Evolutionary conservation across 1,139 yeast genomes (phyloP).

Genomic region (Saccharomyces hybrid): DNA sequence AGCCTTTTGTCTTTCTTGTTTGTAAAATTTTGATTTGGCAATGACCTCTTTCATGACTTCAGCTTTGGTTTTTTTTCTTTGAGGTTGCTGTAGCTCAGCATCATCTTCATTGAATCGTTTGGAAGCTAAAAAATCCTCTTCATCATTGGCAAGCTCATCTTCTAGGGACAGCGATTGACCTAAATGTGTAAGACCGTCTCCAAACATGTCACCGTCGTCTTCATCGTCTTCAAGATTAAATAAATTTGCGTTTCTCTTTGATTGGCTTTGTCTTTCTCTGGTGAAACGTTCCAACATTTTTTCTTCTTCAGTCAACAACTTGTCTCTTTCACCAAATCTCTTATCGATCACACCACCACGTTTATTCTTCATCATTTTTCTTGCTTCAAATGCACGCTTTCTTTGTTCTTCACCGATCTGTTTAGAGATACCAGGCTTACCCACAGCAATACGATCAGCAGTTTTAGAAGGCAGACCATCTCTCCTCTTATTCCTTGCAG

Average conservation of each 20-base stretch:
- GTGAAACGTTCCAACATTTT: conserved; percentile 94
- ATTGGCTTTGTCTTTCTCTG: conserved; percentile 63
- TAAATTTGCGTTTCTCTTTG: conserved; percentile 39
- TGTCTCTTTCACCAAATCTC: conserved; percentile 86
- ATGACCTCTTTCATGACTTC: conserved; percentile 97
- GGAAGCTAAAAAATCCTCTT: conserved; percentile 8
- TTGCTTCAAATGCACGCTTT: conserved; percentile 58
- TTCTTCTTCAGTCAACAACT: conserved; percentile 70
- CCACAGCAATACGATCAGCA: conserved; percentile 54
- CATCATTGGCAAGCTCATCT: conserved; percentile 43
- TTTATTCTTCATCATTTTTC: conserved; percentile 53
- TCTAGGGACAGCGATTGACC: conserved; percentile 60
- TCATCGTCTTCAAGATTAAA: conserved; percentile 75
- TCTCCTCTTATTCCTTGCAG: conserved; percentile 63
- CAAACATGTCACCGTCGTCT: conserved; percentile 39
- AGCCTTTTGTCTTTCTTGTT: conserved; percentile 76
- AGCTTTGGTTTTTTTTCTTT: conserved; percentile 73
- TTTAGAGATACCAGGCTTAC: conserved; percentile 65
- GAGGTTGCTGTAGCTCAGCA: conserved; percentile 38
- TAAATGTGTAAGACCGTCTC: conserved; percentile 61
- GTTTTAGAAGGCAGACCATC: conserved; percentile 29
- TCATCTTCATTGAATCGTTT: conserved; percentile 34
- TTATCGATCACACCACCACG: conserved; percentile 77
- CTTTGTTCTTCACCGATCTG: conserved; percentile 74
- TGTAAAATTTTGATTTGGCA: conserved; percentile 87